Evolutionary conservation across 441 rosid genomes (phyloP).

Genomic region (Pelargonium fulgidum): DNA sequence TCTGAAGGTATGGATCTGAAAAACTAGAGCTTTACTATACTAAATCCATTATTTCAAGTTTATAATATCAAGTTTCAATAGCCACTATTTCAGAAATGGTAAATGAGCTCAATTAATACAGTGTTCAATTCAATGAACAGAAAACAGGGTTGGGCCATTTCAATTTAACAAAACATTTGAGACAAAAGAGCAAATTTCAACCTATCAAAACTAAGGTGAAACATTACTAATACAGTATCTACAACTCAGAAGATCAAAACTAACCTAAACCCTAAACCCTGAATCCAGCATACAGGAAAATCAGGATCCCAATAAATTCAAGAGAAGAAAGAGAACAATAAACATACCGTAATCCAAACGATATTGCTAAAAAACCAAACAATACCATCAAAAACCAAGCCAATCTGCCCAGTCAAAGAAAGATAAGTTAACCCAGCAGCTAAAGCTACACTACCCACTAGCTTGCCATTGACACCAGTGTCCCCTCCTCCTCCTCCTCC

Average conservation of each 20-base stretch:
- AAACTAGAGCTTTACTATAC: not conserved
- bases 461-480: constrained; percentile 44
- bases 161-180: too few species aligned
- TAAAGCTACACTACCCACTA: constrained; percentile 69
- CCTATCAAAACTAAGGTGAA: not conserved
- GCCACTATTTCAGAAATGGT: not conserved
- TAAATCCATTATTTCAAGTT: not conserved
- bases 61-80: not conserved
- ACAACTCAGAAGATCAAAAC: not conserved
- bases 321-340: constrained; percentile 1
- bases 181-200: not conserved
- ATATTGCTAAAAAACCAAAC: constrained; percentile 11
- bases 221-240: not conserved
- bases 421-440: constrained; percentile 79
- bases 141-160: not conserved
- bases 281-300: not conserved
- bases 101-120: not conserved
- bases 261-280: not conserved
- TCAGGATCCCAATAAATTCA: too few species aligned
- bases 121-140: not conserved
- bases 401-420: constrained; percentile 72
- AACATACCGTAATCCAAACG: constrained; percentile 66
- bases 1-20: not conserved
- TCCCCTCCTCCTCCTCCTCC: constrained; percentile 12
- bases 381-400: constrained; percentile 74